phyloP scores from a whole-genome alignment of 2,329 filamentous ascomycete species.

The Cordyceps militaris region DNA sequence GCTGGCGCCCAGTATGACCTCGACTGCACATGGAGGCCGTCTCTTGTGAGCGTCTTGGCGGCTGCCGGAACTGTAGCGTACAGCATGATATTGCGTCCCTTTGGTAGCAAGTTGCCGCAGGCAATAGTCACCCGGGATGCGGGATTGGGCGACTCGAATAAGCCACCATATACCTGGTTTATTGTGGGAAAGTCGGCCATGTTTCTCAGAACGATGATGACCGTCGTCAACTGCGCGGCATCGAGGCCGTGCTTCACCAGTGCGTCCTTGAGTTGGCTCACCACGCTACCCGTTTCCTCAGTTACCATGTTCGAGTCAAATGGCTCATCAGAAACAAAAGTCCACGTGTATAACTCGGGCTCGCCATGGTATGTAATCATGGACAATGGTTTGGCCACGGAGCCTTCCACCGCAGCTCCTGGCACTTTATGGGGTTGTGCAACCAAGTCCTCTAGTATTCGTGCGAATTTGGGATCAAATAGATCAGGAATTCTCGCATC shows the following conservation, averaged over 20 bases:
- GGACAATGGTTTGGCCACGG: not conserved
- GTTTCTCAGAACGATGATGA: conserved; percentile 62
- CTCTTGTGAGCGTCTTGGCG: conserved; percentile 32
- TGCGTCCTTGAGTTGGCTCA: conserved; percentile 36
- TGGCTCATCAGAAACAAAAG: conserved; percentile 27
- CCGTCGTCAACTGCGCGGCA: conserved; percentile 41
- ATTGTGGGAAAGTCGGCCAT: conserved; percentile 74
- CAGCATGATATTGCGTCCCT: conserved; percentile 53
- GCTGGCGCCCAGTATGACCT: conserved; percentile 96
- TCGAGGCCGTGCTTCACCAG: conserved; percentile 28
- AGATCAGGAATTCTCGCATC: conserved; percentile 50
- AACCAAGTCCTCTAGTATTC: conserved; percentile 30
- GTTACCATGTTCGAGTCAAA: conserved; percentile 29
- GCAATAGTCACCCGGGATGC: conserved; percentile 80
- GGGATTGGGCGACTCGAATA: conserved; percentile 74
- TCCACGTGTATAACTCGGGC: conserved; percentile 24
- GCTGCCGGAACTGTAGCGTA: conserved; percentile 37
- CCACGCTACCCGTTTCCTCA: conserved; percentile 41
- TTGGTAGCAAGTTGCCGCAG: conserved; percentile 60
- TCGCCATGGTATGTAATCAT: not conserved
- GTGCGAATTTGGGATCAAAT: conserved; percentile 56
- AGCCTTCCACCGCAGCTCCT: not conserved
- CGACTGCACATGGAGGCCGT: conserved; percentile 80
- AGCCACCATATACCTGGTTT: conserved; percentile 67
- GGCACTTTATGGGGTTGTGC: not conserved